Evolutionary conservation across 441 rosid species (phyloP).

Genomic region (Gossypium davidsonii): DNA sequence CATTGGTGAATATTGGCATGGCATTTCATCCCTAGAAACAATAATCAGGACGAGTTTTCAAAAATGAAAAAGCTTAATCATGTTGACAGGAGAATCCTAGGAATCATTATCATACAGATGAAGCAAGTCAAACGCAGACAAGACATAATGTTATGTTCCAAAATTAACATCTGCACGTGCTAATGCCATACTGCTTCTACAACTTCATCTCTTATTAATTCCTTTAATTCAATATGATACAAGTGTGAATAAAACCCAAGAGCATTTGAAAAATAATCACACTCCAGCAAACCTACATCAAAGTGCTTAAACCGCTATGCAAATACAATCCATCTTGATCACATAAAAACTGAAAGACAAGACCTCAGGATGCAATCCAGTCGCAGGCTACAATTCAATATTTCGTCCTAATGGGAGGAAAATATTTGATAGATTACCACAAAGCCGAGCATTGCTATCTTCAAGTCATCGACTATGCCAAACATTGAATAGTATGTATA

Average conservation of each 20-base stretch:
- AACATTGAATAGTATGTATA: neutral
- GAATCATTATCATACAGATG: neutral
- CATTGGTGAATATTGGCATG: constrained; percentile 92
- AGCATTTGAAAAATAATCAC: neutral
- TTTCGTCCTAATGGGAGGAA: neutral
- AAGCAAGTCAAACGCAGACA: neutral
- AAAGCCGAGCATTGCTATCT: neutral
- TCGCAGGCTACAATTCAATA: neutral
- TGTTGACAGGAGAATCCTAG: neutral
- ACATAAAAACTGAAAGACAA: neutral
- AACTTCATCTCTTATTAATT: neutral
- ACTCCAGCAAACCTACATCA: neutral
- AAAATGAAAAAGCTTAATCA: neutral
- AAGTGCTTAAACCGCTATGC: neutral
- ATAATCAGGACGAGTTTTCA: neutral
- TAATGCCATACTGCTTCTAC: neutral
- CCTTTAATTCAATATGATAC: neutral
- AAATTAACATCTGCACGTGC: neutral
- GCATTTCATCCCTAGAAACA: constrained; percentile 67
- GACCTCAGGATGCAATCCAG: neutral
- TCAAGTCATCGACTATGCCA: neutral
- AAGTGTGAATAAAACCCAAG: neutral
- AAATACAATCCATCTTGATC: neutral
- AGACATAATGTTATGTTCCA: neutral
- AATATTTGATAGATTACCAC: neutral